These are phyloP conservation scores for Globisporangium spiculum DNA, from an alignment of 352 stramenopile genomes.

Conservation along the genomic window DNA sequence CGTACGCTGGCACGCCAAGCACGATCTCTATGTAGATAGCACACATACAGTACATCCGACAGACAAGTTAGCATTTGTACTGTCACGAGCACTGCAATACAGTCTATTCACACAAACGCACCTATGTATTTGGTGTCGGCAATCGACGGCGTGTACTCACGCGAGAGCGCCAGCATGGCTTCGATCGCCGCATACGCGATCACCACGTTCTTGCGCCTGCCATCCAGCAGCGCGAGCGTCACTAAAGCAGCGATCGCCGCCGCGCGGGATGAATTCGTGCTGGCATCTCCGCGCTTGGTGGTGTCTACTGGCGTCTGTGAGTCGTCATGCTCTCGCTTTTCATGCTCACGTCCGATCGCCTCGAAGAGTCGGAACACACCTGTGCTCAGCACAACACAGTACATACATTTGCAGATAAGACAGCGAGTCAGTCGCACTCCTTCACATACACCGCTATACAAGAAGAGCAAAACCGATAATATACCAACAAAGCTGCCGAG, in stretches of 20 bases:
- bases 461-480: neutral
- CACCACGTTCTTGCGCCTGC: slow-evolving; percentile 41
- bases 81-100: neutral
- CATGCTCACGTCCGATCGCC: slow-evolving; percentile 21
- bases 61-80: neutral
- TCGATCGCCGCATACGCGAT: slow-evolving; percentile 55
- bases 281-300: neutral
- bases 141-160: slow-evolving; percentile 26
- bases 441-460: neutral
- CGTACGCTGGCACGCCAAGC: slow-evolving; percentile 32
- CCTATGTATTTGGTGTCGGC: slow-evolving; percentile 45
- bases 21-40: slow-evolving; percentile 29
- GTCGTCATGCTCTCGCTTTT: neutral
- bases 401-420: neutral
- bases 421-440: neutral
- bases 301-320: neutral
- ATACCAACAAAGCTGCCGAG: slow-evolving; percentile 55
- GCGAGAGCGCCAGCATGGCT: slow-evolving; percentile 34
- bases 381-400: neutral
- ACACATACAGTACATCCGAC: neutral
- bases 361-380: slow-evolving; percentile 52
- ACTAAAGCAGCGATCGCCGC: slow-evolving; percentile 32
- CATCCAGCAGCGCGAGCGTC: slow-evolving; percentile 43
- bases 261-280: slow-evolving; percentile 29
- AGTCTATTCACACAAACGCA: slow-evolving; percentile 18